These are phyloP conservation scores for Aspergillus olivimuriae DNA, from an alignment of 495 filamentous ascomycete genomes.

Conservation along the genomic window DNA sequence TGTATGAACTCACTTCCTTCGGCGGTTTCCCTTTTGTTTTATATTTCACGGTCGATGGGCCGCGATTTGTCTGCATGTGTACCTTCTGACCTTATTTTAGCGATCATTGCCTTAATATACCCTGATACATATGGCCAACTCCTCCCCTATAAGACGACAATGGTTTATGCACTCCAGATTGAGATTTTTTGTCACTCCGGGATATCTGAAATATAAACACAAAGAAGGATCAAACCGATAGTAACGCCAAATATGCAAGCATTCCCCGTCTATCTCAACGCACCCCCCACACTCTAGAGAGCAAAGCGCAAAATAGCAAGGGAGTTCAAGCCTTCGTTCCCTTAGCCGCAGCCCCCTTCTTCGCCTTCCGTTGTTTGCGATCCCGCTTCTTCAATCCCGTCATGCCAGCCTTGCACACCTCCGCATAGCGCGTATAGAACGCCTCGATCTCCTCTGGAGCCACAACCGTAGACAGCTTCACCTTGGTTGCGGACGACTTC, in stretches of 20 bases:
- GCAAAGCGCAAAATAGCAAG: neutral
- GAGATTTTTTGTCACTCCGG: neutral
- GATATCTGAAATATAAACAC: neutral
- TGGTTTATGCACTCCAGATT: slow-evolving; percentile 29
- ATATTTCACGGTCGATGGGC: slow-evolving; percentile 7
- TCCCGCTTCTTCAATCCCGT: slow-evolving; percentile 85
- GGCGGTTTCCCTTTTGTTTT: slow-evolving; percentile 6
- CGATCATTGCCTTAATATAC: slow-evolving; percentile 13
- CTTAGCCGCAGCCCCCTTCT: slow-evolving; percentile 54
- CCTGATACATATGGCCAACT: no score
- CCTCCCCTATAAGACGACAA: no score
- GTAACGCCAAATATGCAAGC: neutral
- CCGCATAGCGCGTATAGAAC: slow-evolving; percentile 86
- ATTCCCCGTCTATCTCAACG: neutral
- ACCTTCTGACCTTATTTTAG: slow-evolving; percentile 26
- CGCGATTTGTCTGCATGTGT: slow-evolving; percentile 12
- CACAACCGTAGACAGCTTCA: slow-evolving; percentile 83
- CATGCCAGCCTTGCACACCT: slow-evolving; percentile 87
- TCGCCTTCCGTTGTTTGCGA: slow-evolving; percentile 73
- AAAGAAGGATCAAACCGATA: neutral
- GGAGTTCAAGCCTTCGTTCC: slow-evolving; percentile 28
- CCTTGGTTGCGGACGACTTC: slow-evolving; percentile 39
- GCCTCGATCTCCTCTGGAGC: slow-evolving; percentile 63
- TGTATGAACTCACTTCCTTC: slow-evolving; percentile 9
- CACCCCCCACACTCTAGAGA: neutral